A percentile compares a stretch with the other conserved stretches of the same genome.
Conservation (phyloP, 2,329 filamentous ascomycete species). For the Cladorrhinum sp. region DNA sequence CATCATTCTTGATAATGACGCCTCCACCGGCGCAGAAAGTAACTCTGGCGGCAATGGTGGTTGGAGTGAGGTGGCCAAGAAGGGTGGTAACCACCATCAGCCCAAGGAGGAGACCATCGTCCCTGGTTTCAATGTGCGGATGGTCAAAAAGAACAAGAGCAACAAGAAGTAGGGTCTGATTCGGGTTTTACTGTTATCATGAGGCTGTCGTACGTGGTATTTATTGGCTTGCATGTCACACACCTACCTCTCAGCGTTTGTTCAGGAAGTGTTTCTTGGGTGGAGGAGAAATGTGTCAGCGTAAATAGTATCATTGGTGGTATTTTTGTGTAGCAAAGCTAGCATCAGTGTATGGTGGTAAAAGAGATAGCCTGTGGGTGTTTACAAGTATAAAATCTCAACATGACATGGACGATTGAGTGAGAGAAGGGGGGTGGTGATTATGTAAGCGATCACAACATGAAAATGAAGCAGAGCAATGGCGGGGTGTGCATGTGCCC, state of each 20-base stretch:
- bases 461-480: not conserved
- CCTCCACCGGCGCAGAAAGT: conserved; percentile 45
- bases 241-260: too few relatives aligned
- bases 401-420: too few relatives aligned
- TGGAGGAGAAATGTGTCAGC: too few relatives aligned
- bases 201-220: not conserved
- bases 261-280: too few relatives aligned
- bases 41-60: conserved; percentile 58
- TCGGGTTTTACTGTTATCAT: not conserved
- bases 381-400: too few relatives aligned
- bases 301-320: too few relatives aligned
- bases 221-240: not conserved
- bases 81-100: conserved; percentile 55
- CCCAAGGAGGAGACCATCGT: conserved; percentile 40
- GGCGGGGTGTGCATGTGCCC: not conserved
- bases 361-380: too few relatives aligned
- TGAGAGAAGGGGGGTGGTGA: not conserved
- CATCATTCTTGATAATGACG: conserved; percentile 63
- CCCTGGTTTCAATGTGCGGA: conserved; percentile 66
- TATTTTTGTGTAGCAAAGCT: too few relatives aligned
- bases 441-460: not conserved
- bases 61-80: conserved; percentile 98
- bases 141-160: conserved; percentile 85
- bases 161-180: conserved; percentile 60
- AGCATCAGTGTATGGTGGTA: too few relatives aligned